Conservation (phyloP, 768 basidiomycete species). For the Pleurotus ostreatus region DNA sequence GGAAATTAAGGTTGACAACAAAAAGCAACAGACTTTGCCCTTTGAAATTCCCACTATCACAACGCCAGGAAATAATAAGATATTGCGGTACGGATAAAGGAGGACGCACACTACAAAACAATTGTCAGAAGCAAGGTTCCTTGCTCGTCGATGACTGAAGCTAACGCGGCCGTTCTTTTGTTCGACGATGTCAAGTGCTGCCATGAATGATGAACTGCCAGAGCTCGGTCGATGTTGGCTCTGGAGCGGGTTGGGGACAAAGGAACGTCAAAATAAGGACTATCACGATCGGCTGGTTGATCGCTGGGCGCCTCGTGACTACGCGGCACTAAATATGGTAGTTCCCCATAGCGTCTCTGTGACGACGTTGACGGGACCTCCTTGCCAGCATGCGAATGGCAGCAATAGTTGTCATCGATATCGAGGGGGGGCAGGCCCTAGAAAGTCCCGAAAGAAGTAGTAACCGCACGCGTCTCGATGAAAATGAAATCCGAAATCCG, state of each 20-base stretch:
- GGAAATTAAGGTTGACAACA: slow-evolving; percentile 7
- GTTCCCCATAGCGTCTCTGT: slow-evolving; percentile 8
- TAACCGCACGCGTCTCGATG: no score
- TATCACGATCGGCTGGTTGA: slow-evolving; percentile 1
- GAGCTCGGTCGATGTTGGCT: neutral
- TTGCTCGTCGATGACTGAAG: neutral
- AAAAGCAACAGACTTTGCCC: slow-evolving; percentile 7
- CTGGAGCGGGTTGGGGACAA: slow-evolving; percentile 1
- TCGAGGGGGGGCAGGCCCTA: neutral
- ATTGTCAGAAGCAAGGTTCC: neutral
- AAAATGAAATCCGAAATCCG: no score
- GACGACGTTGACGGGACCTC: neutral
- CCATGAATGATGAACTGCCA: neutral
- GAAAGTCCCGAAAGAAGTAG: no score
- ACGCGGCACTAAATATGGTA: neutral
- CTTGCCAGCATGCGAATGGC: neutral
- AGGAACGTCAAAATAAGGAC: slow-evolving; percentile 5
- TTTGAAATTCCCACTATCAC: slow-evolving; percentile 4
- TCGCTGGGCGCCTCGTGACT: neutral
- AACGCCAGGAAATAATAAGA: neutral
- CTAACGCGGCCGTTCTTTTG: neutral
- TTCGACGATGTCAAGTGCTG: neutral
- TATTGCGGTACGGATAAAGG: no score
- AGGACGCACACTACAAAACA: neutral
- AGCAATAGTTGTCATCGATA: slow-evolving; percentile 6